phyloP scores from a whole-genome alignment of 1,284 basidiomycete species.

The Boletus chippewaensis region DNA sequence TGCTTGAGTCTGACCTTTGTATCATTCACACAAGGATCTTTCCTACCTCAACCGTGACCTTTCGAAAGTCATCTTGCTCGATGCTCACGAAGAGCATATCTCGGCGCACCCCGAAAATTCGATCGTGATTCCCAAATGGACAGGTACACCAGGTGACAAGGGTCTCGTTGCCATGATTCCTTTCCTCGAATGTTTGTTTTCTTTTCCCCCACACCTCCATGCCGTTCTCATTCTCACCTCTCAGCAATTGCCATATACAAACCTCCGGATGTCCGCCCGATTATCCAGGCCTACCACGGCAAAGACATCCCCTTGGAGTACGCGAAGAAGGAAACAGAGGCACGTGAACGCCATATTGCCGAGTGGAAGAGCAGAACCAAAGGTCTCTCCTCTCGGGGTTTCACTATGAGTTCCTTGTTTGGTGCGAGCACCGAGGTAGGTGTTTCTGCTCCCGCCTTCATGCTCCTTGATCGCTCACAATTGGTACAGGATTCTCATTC shows the following conservation, averaged over 20 bases:
- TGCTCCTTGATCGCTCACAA: constrained; percentile 3
- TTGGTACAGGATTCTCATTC: constrained; percentile 26
- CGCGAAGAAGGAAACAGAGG: constrained; percentile 78
- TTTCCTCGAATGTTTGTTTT: constrained; percentile 84
- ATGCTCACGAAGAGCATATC: constrained; percentile 77
- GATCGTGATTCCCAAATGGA: constrained; percentile 83
- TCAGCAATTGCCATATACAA: constrained; percentile 87
- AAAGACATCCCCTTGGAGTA: constrained; percentile 90
- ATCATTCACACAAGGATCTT: constrained; percentile 56
- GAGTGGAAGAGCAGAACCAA: constrained; percentile 70
- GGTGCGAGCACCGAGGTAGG: constrained; percentile 24
- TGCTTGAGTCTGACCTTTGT: not conserved
- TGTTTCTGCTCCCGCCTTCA: not conserved
- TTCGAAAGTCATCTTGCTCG: constrained; percentile 84
- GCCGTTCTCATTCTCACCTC: constrained; percentile 3
- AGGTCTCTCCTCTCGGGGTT: constrained; percentile 38
- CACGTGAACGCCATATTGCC: constrained; percentile 70
- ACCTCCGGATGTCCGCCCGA: constrained; percentile 79
- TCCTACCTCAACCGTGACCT: constrained; percentile 91
- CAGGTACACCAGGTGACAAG: constrained; percentile 70
- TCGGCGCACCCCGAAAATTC: constrained; percentile 87
- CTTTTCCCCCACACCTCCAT: not conserved
- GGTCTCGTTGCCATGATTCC: constrained; percentile 90
- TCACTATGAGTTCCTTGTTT: constrained; percentile 46
- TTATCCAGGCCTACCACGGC: constrained; percentile 78